phyloP scores from a whole-genome alignment of 495 filamentous ascomycete genomes.

The Aspergillus olivimuriae region DNA sequence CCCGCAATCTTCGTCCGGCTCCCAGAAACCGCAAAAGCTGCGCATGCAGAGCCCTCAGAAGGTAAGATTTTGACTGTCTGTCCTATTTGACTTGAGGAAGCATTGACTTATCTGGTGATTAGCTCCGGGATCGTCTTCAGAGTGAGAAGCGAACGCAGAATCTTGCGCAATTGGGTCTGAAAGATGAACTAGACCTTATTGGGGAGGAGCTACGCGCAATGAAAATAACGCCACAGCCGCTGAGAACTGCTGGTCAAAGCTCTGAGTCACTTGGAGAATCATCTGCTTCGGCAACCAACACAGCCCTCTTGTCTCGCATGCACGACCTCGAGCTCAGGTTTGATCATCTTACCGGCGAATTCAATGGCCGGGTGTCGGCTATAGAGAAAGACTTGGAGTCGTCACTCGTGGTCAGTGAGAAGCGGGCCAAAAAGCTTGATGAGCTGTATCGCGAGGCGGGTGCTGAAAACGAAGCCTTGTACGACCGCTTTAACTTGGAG shows the following conservation, averaged over 20 bases:
- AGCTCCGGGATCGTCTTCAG: slow-evolving; percentile 79
- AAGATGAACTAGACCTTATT: slow-evolving; percentile 74
- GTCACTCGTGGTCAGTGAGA: slow-evolving; percentile 63
- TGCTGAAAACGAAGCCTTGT: slow-evolving; percentile 90
- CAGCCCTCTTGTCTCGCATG: slow-evolving; percentile 52
- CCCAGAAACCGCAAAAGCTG: slow-evolving; percentile 54
- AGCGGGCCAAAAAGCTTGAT: slow-evolving; percentile 76
- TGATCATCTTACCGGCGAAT: slow-evolving; percentile 52
- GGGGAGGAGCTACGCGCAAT: slow-evolving; percentile 71
- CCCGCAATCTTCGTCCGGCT: slow-evolving; percentile 26
- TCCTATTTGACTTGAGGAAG: background rate
- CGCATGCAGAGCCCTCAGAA: slow-evolving; percentile 89
- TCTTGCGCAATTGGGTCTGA: slow-evolving; percentile 59
- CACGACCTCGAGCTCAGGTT: slow-evolving; percentile 59
- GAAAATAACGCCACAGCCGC: slow-evolving; percentile 31
- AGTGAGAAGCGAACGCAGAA: slow-evolving; percentile 69
- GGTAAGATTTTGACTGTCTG: slow-evolving; percentile 18
- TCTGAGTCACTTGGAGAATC: slow-evolving; percentile 10
- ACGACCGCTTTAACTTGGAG: slow-evolving; percentile 88
- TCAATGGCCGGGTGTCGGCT: slow-evolving; percentile 51
- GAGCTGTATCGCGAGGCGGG: slow-evolving; percentile 83
- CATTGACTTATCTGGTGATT: slow-evolving; percentile 4
- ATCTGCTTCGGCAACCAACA: slow-evolving; percentile 10
- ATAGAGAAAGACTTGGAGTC: slow-evolving; percentile 64
- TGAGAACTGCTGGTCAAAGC: slow-evolving; percentile 7